A percentile compares a stretch with the other conserved stretches of the same genome.
Evolutionary conservation across 306 rosid species (phyloP).

Genomic region (Neltuma alba): DNA sequence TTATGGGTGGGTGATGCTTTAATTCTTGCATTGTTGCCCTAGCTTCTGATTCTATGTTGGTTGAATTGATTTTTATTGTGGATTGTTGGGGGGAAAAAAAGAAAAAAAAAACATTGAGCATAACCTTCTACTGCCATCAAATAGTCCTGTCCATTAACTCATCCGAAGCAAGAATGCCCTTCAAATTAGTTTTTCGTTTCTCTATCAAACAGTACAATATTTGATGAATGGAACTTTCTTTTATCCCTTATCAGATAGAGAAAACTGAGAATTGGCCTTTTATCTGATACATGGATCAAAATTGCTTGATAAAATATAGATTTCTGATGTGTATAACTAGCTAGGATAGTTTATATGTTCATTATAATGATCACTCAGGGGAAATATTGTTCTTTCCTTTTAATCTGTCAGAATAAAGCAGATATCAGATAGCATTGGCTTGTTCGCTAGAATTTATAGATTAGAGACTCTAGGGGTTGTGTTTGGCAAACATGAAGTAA

Average conservation of each 20-base stretch:
- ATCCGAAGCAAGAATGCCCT: background rate
- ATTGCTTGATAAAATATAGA: background rate
- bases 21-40: slow-evolving; percentile 16
- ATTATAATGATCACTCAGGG: background rate
- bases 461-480: background rate
- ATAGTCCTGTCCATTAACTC: background rate
- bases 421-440: background rate
- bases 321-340: slow-evolving; percentile 6
- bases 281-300: slow-evolving; percentile 12
- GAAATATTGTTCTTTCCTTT: background rate
- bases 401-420: slow-evolving; percentile 12
- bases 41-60: slow-evolving; percentile 14
- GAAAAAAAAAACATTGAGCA: slow-evolving; percentile 14
- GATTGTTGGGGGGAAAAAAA: slow-evolving; percentile 12
- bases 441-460: background rate
- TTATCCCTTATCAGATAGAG: slow-evolving; percentile 5
- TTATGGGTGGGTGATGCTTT: slow-evolving; percentile 72
- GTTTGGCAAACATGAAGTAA: background rate
- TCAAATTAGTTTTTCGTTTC: slow-evolving; percentile 11
- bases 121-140: background rate
- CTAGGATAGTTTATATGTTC: slow-evolving; percentile 1
- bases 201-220: slow-evolving; percentile 18
- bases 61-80: slow-evolving; percentile 28
- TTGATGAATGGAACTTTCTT: background rate
- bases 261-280: slow-evolving; percentile 10